A percentile compares a stretch with the other conserved stretches of the same genome.
Evolutionary conservation across 2,329 filamentous ascomycete species (phyloP).

Genomic region (Cryphonectria radicalis): DNA sequence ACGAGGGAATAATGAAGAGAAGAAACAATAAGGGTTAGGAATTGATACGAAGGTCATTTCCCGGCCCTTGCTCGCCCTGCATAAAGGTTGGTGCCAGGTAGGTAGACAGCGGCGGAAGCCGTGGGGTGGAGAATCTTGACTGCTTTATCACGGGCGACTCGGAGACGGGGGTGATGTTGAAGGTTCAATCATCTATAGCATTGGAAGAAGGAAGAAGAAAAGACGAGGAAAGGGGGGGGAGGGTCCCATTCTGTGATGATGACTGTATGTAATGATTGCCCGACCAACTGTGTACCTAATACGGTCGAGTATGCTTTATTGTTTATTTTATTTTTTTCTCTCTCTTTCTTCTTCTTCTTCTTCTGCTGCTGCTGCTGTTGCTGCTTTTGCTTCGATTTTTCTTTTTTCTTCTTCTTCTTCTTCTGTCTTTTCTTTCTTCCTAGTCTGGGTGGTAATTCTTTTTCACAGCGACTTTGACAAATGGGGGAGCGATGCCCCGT

Average conservation of each 20-base stretch:
- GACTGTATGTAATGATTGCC: not conserved
- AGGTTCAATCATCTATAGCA: no score
- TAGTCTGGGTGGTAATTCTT: not conserved
- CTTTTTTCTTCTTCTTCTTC: not conserved
- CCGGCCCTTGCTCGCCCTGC: not conserved
- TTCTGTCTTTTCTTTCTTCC: not conserved
- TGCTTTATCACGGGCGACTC: not conserved
- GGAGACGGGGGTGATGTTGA: not conserved
- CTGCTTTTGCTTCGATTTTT: no score
- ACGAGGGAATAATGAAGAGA: no score
- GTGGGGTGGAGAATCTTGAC: not conserved
- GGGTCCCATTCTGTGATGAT: not conserved
- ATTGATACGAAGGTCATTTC: constrained; percentile 1
- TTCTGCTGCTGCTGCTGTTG: no score
- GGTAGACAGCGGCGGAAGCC: not conserved
- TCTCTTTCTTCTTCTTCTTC: not conserved
- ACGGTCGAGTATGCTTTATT: not conserved
- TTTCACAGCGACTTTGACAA: not conserved
- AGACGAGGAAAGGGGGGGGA: not conserved
- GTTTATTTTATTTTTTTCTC: not conserved
- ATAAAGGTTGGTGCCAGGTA: not conserved
- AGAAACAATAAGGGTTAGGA: not conserved
- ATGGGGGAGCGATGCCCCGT: not conserved
- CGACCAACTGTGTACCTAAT: not conserved
- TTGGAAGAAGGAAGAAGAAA: not conserved